phyloP scores from a whole-genome alignment of 768 basidiomycete species.

The Leccinum uliginosum region DNA sequence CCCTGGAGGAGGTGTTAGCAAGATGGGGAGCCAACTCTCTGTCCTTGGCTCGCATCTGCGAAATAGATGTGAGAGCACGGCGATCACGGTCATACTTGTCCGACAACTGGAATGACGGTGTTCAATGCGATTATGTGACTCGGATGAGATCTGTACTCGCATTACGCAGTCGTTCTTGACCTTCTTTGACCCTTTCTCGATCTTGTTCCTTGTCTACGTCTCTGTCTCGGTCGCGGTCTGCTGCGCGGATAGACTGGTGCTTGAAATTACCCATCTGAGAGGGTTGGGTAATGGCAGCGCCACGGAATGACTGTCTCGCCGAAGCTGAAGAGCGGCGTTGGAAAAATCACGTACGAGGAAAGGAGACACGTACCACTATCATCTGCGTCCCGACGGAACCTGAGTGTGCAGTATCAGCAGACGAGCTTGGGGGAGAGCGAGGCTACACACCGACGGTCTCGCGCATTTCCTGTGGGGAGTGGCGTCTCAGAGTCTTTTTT shows the following conservation, averaged over 20 bases:
- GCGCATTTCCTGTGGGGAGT: conserved; percentile 44
- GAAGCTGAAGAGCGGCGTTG: conserved; percentile 39
- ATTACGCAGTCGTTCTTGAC: conserved; percentile 73
- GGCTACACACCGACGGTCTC: conserved; percentile 62
- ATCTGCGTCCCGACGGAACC: conserved; percentile 74
- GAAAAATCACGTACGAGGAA: conserved; percentile 2
- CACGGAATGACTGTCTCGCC: conserved; percentile 64
- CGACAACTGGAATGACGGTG: conserved; percentile 52
- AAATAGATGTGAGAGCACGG: conserved; percentile 48
- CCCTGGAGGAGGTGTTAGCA: conserved; percentile 37
- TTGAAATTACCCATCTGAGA: conserved; percentile 94
- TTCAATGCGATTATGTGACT: conserved; percentile 1
- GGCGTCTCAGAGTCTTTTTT: conserved; percentile 62
- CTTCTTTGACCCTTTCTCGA: conserved; percentile 68
- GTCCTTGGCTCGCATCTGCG: conserved; percentile 57
- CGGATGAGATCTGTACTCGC: conserved; percentile 32
- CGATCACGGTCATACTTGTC: conserved; percentile 87
- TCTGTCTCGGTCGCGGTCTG: conserved; percentile 51
- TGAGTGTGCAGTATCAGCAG: conserved; percentile 27
- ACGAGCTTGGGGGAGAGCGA: background rate
- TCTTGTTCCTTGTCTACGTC: conserved; percentile 47
- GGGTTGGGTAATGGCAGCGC: conserved; percentile 62
- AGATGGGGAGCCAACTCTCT: conserved; percentile 65
- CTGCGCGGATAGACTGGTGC: conserved; percentile 74
- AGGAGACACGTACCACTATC: conserved; percentile 52